Percentiles rank a stretch among this genome's conserved stretches.
phyloP scores from a whole-genome alignment of 1,284 basidiomycete genomes.

The Rhodofomes roseus region DNA sequence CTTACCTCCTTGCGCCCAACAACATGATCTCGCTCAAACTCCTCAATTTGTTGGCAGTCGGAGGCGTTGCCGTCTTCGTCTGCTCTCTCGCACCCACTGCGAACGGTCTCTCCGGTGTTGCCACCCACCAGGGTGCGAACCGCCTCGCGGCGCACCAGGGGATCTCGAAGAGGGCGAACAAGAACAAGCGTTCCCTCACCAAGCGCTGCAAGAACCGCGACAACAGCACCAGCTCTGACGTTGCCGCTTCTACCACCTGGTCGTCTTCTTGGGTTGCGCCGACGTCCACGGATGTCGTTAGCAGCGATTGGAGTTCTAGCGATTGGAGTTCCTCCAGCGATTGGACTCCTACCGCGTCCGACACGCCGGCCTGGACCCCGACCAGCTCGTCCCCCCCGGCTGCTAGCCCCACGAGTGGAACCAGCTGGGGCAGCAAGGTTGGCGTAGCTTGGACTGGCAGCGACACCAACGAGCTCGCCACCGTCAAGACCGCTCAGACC shows the following conservation, averaged over 20 bases:
- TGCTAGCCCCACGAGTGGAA: conserved; percentile 7
- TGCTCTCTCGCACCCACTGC: conserved; percentile 46
- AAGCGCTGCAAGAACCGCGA: conserved; percentile 53
- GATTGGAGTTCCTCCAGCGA: background rate
- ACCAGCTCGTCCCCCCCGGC: conserved; percentile 13
- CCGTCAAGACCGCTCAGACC: conserved; percentile 43
- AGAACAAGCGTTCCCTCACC: conserved; percentile 36
- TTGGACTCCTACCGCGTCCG: background rate
- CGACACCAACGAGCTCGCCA: conserved; percentile 39
- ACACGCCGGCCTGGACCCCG: background rate
- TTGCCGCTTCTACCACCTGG: conserved; percentile 14
- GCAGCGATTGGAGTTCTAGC: background rate
- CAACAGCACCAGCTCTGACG: conserved; percentile 8
- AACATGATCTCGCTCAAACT: conserved; percentile 52
- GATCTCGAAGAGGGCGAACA: conserved; percentile 43
- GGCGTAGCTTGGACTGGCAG: conserved; percentile 65
- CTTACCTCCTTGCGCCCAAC: background rate
- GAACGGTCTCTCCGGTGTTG: conserved; percentile 45
- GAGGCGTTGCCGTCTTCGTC: conserved; percentile 54
- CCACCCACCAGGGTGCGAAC: conserved; percentile 21
- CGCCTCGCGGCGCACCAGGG: conserved; percentile 34
- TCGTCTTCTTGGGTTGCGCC: conserved; percentile 15
- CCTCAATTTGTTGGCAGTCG: conserved; percentile 52
- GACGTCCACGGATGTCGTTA: conserved; percentile 8
- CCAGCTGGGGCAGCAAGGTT: conserved; percentile 38